Conservation (phyloP, 164 flowering plant species). For the Litsea cubeba region DNA sequence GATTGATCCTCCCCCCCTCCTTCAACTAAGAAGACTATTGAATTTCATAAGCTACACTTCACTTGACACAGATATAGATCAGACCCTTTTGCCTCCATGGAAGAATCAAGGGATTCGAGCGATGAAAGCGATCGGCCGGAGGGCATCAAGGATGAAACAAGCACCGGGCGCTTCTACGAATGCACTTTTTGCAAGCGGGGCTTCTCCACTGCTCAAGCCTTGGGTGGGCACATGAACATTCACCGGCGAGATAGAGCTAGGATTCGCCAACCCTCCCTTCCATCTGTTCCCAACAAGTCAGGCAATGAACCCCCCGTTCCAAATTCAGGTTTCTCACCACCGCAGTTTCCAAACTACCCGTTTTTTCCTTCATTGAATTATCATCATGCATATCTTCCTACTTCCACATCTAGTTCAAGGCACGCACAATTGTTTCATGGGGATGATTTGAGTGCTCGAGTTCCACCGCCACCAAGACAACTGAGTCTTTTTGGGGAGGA, state of each 20-base stretch:
- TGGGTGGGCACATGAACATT: conserved; percentile 70
- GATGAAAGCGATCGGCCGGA: conserved; percentile 25
- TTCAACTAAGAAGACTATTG: not conserved
- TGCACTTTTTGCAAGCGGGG: conserved; percentile 62
- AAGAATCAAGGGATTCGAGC: conserved; percentile 25
- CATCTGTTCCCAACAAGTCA: conserved; percentile 10
- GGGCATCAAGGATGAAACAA: conserved; percentile 19
- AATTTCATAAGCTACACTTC: not conserved
- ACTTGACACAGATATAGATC: not conserved
- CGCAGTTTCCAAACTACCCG: conserved; percentile 12
- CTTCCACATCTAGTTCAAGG: conserved; percentile 5
- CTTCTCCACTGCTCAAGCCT: conserved; percentile 60
- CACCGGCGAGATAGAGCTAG: conserved; percentile 54
- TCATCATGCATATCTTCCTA: conserved; percentile 23
- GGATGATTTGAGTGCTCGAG: conserved; percentile 6
- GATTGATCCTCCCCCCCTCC: not conserved
- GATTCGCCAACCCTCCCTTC: conserved; percentile 17
- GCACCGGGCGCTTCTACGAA: conserved; percentile 33
- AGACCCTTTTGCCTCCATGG: conserved; percentile 17
- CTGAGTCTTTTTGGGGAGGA: conserved; percentile 21
- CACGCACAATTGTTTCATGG: not conserved
- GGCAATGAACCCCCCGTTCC: conserved; percentile 4
- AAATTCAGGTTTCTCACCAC: not conserved
- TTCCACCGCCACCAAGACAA: conserved; percentile 5
- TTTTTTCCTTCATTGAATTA: conserved; percentile 15